These are phyloP conservation scores for Funneliformis caledonium DNA, from an alignment of 371 early-diverging fungal species.

Conservation along the genomic window DNA sequence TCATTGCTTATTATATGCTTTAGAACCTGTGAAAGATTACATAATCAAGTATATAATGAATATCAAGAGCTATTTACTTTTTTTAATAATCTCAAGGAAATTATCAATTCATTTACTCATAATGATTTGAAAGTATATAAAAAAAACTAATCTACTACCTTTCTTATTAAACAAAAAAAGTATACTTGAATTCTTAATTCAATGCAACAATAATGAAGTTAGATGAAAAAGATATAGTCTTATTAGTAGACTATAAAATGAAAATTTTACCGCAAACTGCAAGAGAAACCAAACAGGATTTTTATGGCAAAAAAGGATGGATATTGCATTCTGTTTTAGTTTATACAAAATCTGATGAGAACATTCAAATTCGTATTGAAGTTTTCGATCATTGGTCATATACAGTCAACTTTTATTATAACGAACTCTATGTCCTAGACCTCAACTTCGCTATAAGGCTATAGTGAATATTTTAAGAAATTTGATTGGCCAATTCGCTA, in stretches of 20 bases:
- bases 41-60: not conserved
- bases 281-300: not conserved
- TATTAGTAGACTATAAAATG: conserved; percentile 2
- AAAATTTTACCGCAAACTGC: not conserved
- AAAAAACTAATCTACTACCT: not conserved
- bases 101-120: not conserved
- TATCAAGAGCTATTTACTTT: not conserved
- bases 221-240: not conserved
- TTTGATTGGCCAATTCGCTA: too few species aligned
- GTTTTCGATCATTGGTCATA: too few species aligned
- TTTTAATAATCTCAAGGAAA: not conserved
- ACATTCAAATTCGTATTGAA: too few species aligned
- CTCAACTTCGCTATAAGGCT: too few species aligned
- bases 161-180: not conserved
- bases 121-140: not conserved
- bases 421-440: too few species aligned
- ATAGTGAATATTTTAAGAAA: too few species aligned
- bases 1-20: not conserved
- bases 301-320: not conserved
- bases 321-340: not conserved
- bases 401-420: too few species aligned
- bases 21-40: not conserved
- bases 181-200: not conserved
- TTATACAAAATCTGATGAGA: not conserved
- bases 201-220: not conserved